These are phyloP conservation scores for Corchorus olitorius DNA, from an alignment of 345 rosid species.

Conservation along the genomic window DNA sequence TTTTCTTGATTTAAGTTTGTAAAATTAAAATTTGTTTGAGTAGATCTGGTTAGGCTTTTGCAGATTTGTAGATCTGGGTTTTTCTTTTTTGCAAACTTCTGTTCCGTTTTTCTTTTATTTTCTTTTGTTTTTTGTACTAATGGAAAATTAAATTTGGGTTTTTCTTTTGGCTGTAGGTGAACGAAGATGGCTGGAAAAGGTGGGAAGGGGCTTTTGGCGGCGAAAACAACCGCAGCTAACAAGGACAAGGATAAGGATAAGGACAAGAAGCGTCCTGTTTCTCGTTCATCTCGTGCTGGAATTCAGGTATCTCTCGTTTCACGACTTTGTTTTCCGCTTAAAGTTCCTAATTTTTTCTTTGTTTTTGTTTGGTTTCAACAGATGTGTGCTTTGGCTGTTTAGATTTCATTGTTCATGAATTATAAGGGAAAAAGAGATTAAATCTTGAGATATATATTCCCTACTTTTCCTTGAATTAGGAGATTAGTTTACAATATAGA, in stretches of 20 bases:
- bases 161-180: conserved; percentile 5
- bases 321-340: not conserved
- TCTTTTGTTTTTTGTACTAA: not conserved
- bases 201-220: conserved; percentile 43
- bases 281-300: conserved; percentile 94
- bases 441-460: not conserved
- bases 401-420: not conserved
- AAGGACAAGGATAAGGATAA: conserved; percentile 79
- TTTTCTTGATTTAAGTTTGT: not conserved
- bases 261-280: conserved; percentile 80
- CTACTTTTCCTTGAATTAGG: not conserved
- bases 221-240: conserved; percentile 80
- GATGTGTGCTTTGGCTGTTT: not conserved
- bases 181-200: conserved; percentile 88
- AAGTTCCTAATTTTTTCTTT: not conserved
- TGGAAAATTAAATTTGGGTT: not conserved
- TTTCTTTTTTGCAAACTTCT: not conserved
- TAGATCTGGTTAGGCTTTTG: not conserved
- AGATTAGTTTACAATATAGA: not conserved
- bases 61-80: conserved; percentile 6
- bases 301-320: conserved; percentile 58
- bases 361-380: not conserved
- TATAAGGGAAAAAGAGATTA: not conserved
- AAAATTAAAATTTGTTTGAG: not conserved
- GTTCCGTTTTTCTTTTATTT: not conserved